These are phyloP conservation scores for Colletotrichum horii DNA, from an alignment of 2,329 filamentous ascomycete species.

Conservation along the genomic window DNA sequence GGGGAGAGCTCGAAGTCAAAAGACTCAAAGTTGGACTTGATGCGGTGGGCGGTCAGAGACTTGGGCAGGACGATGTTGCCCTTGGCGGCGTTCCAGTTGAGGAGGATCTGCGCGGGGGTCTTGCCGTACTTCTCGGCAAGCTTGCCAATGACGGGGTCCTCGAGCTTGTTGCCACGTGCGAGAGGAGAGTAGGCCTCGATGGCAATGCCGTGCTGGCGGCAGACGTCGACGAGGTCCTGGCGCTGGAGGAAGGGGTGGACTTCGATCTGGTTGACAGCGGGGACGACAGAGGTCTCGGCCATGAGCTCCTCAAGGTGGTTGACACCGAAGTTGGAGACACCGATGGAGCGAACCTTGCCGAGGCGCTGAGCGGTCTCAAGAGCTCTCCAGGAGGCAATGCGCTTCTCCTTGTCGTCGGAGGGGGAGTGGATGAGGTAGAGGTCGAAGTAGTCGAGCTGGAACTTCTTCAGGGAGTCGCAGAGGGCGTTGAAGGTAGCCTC, in stretches of 20 bases:
- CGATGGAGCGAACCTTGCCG: slow-evolving; percentile 54
- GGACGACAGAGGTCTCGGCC: slow-evolving; percentile 48
- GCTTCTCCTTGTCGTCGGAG: slow-evolving; percentile 66
- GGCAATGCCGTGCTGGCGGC: slow-evolving; percentile 76
- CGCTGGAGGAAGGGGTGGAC: slow-evolving; percentile 66
- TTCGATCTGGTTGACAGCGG: slow-evolving; percentile 66
- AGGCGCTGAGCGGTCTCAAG: slow-evolving; percentile 23
- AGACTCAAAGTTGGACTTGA: slow-evolving; percentile 68
- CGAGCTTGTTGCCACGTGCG: slow-evolving; percentile 57
- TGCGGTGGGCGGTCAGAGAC: slow-evolving; percentile 63
- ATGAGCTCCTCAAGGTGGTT: slow-evolving; percentile 38
- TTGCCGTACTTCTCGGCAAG: slow-evolving; percentile 61
- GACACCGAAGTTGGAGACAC: slow-evolving; percentile 38
- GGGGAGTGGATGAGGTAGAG: slow-evolving; percentile 68
- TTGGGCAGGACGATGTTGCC: slow-evolving; percentile 69
- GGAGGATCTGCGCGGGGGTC: slow-evolving; percentile 62
- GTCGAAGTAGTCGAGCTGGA: slow-evolving; percentile 55
- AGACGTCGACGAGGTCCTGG: slow-evolving; percentile 40
- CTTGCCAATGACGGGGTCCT: slow-evolving; percentile 58
- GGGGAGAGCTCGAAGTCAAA: slow-evolving; percentile 64
- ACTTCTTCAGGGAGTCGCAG: slow-evolving; percentile 48
- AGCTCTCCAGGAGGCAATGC: slow-evolving; percentile 50
- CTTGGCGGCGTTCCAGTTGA: slow-evolving; percentile 62
- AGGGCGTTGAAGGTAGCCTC: slow-evolving; percentile 37
- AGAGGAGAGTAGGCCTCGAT: slow-evolving; percentile 32